Base-by-base conservation (phyloP, 352 stramenopile species). In the Phytophthora sojae region DNA sequence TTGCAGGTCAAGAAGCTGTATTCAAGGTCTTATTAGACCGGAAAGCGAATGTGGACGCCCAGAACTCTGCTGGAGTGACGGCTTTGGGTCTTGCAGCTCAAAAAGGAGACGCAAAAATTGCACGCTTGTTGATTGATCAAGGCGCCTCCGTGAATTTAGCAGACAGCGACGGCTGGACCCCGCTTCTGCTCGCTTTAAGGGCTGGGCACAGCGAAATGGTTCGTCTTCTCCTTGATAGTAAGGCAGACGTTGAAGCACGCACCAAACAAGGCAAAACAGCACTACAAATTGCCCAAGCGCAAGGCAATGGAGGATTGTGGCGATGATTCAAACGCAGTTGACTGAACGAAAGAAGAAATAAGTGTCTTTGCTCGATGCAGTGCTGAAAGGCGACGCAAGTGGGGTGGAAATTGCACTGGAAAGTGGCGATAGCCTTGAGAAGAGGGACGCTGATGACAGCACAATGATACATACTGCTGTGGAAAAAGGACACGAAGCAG, bases 71-170 rank as follows among this genome's bases (percentile, higher is more conserved):
- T 23, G 50, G 50, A 6, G 50, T 35, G 8, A 56, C 50, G 15
- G 50, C 50, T 21, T 26, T 56, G 25, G 50, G 21, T 6, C 50
- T 56, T 56, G 21, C 23, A 21, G 50, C 50, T 8, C 50, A 56
- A 35, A 56, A 56, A 4, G 25, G 50, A 35, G 15, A 56, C 1
- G 25, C 25, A 14, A 56, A 56, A 39, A 56, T 56, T 19, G 25
- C 50, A n/a, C 50, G 50, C 9, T 56, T 56, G 12, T 19, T 56
- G 11, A 35, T 56, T 5, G 50, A 56, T 37, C 50, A 35, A 37
- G 50, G 50, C 15, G 50, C 50, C 6, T 56, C 50, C 6, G 50
- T 56, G 8, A 39, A 56, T 23, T 56, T 56, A 14, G 50, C 50
- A 56, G 50, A 56, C 23, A 26, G 9, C 23, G 50, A 56, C 23